These are phyloP conservation scores for Secale cereale DNA, from an alignment of 176 grass and related monocot genomes.

Conservation along the genomic window DNA sequence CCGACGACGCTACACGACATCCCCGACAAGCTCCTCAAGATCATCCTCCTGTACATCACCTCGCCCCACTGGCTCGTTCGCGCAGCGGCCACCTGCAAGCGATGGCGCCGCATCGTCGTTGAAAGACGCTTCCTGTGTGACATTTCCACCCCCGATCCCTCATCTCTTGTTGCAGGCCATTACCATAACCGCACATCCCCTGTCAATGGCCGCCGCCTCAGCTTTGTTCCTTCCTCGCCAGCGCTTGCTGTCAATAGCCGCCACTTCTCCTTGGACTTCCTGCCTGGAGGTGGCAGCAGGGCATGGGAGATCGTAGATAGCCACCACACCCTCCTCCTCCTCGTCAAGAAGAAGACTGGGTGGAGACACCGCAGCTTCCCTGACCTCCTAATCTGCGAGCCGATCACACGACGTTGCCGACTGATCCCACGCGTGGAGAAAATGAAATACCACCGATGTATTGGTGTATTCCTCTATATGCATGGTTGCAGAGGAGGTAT, in stretches of 20 bases:
- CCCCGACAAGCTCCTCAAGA: not conserved
- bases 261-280: not conserved
- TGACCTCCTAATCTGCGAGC: not conserved
- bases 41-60: not conserved
- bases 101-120: not conserved
- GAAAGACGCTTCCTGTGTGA: not conserved
- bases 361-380: not conserved
- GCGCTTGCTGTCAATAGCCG: not conserved
- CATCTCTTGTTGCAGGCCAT: not conserved
- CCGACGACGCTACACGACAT: not conserved
- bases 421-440: not conserved
- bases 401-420: not conserved
- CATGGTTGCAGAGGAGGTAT: not conserved
- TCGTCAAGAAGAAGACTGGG: not conserved
- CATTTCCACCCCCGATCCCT: not conserved
- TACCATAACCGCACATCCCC: not conserved
- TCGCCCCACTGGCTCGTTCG: not conserved
- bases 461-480: not conserved
- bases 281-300: not conserved
- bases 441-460: conserved; percentile 21
- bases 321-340: not conserved
- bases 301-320: not conserved
- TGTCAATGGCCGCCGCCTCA: not conserved
- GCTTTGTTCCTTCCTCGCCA: not conserved
- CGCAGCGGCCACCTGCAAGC: not conserved